Evolutionary conservation across 208 protist species (phyloP).

Genomic region (Leishmania martiniquensis): DNA sequence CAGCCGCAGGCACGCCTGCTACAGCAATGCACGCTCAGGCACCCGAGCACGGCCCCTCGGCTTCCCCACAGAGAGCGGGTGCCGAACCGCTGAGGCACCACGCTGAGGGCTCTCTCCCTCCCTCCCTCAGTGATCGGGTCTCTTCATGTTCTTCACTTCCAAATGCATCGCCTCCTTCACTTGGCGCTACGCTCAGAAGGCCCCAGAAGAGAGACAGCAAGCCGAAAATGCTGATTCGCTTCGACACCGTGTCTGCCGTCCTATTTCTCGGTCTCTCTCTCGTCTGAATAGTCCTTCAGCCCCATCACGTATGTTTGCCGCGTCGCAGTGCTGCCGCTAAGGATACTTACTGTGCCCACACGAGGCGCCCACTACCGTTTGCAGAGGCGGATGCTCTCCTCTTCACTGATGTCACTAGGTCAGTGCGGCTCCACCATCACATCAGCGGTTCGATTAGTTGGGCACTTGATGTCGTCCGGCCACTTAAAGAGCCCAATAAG

Average conservation of each 20-base stretch:
- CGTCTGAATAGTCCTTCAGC: constrained; percentile 42
- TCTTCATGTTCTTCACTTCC: neutral
- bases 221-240: neutral
- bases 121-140: neutral
- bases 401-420: neutral
- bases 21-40: neutral
- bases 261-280: constrained; percentile 25
- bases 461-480: constrained; percentile 36
- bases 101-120: neutral
- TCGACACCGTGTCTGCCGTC: constrained; percentile 1
- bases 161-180: neutral
- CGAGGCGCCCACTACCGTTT: neutral
- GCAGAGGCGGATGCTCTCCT: neutral
- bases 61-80: neutral
- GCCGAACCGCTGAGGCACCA: neutral
- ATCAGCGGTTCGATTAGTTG: constrained; percentile 57
- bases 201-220: neutral
- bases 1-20: neutral
- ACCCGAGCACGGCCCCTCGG: neutral
- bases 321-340: constrained; percentile 46
- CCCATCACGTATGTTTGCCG: constrained; percentile 48
- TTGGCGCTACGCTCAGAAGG: neutral
- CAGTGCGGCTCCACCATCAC: constrained; percentile 48
- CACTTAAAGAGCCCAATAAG: constrained; percentile 37
- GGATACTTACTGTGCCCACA: constrained; percentile 16